A percentile compares a stretch with the other conserved stretches of the same genome.
phyloP scores from a whole-genome alignment of 2,329 filamentous ascomycete genomes.

The Penicillium occitanis region DNA sequence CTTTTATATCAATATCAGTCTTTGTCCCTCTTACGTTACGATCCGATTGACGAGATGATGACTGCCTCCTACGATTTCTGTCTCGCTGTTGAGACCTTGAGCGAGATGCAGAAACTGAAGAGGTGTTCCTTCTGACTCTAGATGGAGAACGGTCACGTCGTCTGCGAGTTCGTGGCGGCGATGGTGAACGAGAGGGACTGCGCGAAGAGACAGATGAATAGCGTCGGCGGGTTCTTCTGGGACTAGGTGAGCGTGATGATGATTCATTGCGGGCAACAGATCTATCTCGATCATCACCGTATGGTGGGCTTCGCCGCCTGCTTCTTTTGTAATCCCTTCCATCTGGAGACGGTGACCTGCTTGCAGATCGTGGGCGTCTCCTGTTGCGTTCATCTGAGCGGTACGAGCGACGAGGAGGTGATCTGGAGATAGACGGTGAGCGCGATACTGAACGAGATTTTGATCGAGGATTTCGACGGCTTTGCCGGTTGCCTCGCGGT shows the following conservation, averaged over 20 bases:
- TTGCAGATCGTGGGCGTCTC: slow-evolving; percentile 35
- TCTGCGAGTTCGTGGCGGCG: slow-evolving; percentile 35
- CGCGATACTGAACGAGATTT: slow-evolving; percentile 30
- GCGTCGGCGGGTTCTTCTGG: slow-evolving; percentile 49
- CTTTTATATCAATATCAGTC: slow-evolving; percentile 52
- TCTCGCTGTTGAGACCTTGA: slow-evolving; percentile 35
- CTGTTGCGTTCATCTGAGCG: slow-evolving; percentile 29
- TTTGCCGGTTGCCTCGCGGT: slow-evolving; percentile 46
- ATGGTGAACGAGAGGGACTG: slow-evolving; percentile 40
- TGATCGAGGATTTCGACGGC: slow-evolving; percentile 40
- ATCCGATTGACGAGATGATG: slow-evolving; percentile 45
- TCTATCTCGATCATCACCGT: slow-evolving; percentile 50
- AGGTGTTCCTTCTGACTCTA: slow-evolving; percentile 26
- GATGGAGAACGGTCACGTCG: slow-evolving; percentile 36
- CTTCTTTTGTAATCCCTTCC: slow-evolving; percentile 37
- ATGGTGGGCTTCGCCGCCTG: slow-evolving; percentile 40
- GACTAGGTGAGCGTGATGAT: slow-evolving; percentile 57
- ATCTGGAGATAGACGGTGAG: slow-evolving; percentile 35
- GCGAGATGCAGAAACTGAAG: slow-evolving; percentile 37
- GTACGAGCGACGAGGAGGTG: slow-evolving; percentile 33
- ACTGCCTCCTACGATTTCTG: slow-evolving; percentile 42
- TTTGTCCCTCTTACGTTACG: slow-evolving; percentile 42
- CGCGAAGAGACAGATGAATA: slow-evolving; percentile 42
- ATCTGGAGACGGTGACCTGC: slow-evolving; percentile 44
- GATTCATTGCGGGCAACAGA: slow-evolving; percentile 50